Conservation (phyloP, 1,139 yeast genomes). For the Kluyveromyces sp. region DNA sequence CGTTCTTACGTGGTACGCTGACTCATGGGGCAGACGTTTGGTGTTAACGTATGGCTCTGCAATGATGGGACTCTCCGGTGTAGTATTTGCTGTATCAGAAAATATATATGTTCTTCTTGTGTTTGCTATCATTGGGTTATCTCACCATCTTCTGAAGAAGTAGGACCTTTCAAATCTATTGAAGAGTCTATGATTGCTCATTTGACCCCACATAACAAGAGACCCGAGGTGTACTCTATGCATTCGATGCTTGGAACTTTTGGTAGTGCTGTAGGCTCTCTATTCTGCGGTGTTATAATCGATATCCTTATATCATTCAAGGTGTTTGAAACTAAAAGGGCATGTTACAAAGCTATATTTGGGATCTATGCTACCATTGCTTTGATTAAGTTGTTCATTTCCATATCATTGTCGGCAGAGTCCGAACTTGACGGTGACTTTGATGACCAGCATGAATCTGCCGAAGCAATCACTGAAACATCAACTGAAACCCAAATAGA, state of each 20-base stretch:
- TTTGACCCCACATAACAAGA: constrained; percentile 53
- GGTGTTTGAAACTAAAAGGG: constrained; percentile 31
- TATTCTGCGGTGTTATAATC: constrained; percentile 57
- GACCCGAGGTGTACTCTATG: constrained; percentile 67
- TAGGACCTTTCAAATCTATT: constrained; percentile 85
- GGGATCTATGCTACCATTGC: constrained; percentile 52
- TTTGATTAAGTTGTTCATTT: constrained; percentile 42
- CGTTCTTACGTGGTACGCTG: constrained; percentile 71
- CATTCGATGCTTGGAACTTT: constrained; percentile 51
- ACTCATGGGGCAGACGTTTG: constrained; percentile 58
- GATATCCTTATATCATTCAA: constrained; percentile 30
- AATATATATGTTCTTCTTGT: constrained; percentile 48
- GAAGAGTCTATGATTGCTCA: constrained; percentile 87
- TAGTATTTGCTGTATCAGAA: constrained; percentile 47
- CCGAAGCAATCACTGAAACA: not conserved
- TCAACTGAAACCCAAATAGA: not conserved
- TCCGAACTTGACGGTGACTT: constrained; percentile 40
- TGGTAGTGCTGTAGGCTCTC: constrained; percentile 73
- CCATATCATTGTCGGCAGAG: constrained; percentile 45
- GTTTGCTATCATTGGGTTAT: constrained; percentile 70
- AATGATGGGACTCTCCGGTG: constrained; percentile 66
- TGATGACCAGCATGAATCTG: constrained; percentile 9
- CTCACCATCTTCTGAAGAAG: constrained; percentile 87
- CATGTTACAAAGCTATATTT: constrained; percentile 50
- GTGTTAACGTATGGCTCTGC: constrained; percentile 60